Conservation (phyloP, 805 yeast species). For the Metschnikowia noctiluminum region DNA sequence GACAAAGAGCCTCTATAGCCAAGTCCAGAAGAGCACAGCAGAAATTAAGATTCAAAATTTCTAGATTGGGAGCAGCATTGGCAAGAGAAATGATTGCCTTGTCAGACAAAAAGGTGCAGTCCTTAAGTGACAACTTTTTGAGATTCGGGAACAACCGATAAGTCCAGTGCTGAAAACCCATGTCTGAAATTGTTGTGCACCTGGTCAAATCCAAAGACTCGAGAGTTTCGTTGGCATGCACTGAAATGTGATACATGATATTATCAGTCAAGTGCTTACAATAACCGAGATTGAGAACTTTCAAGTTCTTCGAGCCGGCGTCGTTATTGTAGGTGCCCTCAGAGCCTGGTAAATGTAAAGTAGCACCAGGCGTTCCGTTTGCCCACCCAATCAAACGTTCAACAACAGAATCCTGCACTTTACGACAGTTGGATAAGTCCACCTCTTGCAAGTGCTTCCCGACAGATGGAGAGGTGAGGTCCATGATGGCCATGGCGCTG, state of each 20-base stretch:
- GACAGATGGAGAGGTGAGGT: slow-evolving; percentile 60
- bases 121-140: slow-evolving; percentile 53
- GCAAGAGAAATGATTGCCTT: slow-evolving; percentile 60
- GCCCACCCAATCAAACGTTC: slow-evolving; percentile 64
- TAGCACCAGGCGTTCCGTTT: slow-evolving; percentile 1
- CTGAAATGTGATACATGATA: slow-evolving; percentile 59
- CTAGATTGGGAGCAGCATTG: slow-evolving; percentile 55
- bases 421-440: slow-evolving; percentile 70
- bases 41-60: slow-evolving; percentile 59
- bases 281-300: slow-evolving; percentile 58
- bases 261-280: slow-evolving; percentile 73
- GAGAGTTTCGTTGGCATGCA: slow-evolving; percentile 53
- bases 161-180: slow-evolving; percentile 67
- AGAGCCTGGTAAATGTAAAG: slow-evolving; percentile 9
- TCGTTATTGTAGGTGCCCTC: slow-evolving; percentile 18
- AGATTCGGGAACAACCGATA: slow-evolving; percentile 52
- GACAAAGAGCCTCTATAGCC: slow-evolving; percentile 60
- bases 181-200: slow-evolving; percentile 75
- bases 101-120: slow-evolving; percentile 73
- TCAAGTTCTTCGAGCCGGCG: slow-evolving; percentile 59
- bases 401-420: slow-evolving; percentile 67
- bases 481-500: slow-evolving; percentile 80
- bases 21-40: slow-evolving; percentile 74
- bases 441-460: slow-evolving; percentile 57
- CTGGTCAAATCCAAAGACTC: slow-evolving; percentile 61